phyloP scores from a whole-genome alignment of 116 monocot genomes.

The Cymodocea nodosa region DNA sequence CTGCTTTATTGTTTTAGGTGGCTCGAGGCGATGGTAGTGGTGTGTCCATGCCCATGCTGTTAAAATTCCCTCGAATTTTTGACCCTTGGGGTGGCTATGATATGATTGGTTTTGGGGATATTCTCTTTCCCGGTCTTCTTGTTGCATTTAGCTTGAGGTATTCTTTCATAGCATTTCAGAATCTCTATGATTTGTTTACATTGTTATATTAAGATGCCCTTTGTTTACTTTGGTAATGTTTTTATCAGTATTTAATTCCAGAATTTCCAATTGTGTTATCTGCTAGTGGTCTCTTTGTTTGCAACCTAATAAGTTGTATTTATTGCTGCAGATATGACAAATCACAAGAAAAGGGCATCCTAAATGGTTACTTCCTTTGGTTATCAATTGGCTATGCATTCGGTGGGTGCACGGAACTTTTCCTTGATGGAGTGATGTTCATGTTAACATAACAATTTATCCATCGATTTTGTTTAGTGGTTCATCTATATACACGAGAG shows the following conservation, averaged over 20 bases:
- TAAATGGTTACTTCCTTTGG: slow-evolving; percentile 91
- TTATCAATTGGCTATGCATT: slow-evolving; percentile 75
- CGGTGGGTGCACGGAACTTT: slow-evolving; percentile 26
- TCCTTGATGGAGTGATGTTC: too few relatives aligned
- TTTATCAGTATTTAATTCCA: too few relatives aligned
- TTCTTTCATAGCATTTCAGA: not conserved
- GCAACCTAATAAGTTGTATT: not conserved
- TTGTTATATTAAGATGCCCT: too few relatives aligned
- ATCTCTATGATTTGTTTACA: too few relatives aligned
- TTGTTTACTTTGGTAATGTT: too few relatives aligned
- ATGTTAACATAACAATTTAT: too few relatives aligned
- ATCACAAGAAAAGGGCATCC: slow-evolving; percentile 47
- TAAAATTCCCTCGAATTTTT: slow-evolving; percentile 67
- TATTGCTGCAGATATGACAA: slow-evolving; percentile 68
- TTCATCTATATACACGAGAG: too few relatives aligned
- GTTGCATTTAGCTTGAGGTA: slow-evolving; percentile 90
- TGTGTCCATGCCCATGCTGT: slow-evolving; percentile 86
- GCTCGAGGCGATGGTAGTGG: slow-evolving; percentile 64
- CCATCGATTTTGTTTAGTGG: too few relatives aligned
- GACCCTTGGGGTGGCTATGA: slow-evolving; percentile 92
- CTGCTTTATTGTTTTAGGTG: slow-evolving; percentile 31
- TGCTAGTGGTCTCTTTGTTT: not conserved
- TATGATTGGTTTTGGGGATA: slow-evolving; percentile 98
- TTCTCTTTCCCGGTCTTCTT: slow-evolving; percentile 91
- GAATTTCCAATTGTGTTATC: too few relatives aligned